phyloP scores from a whole-genome alignment of 106 monocot species.

The Vanilla planifolia region DNA sequence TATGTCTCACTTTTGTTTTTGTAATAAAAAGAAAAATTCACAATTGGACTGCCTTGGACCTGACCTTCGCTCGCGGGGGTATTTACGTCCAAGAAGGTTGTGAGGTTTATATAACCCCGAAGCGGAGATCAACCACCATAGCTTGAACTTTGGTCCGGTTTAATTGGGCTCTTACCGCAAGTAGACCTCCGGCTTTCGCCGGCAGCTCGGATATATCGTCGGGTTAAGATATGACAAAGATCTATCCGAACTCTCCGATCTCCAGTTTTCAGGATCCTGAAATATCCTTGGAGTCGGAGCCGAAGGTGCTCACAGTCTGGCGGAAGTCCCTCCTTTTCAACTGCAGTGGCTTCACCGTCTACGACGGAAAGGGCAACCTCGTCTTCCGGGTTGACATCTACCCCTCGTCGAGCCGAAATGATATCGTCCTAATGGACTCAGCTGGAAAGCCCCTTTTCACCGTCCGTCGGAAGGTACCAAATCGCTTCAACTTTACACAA shows the following conservation, averaged over 20 bases:
- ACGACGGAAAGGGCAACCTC: constrained; percentile 43
- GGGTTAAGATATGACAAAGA: constrained; percentile 29
- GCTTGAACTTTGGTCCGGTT: no score
- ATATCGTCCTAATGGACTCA: constrained; percentile 57
- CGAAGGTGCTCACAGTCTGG: constrained; percentile 37
- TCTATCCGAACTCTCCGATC: constrained; percentile 34
- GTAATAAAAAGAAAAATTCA: no score
- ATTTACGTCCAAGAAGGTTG: constrained; percentile 3
- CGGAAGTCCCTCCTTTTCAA: constrained; percentile 45
- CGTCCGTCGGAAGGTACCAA: constrained; percentile 34
- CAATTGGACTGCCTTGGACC: no score
- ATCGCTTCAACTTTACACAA: background rate
- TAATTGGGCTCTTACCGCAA: background rate
- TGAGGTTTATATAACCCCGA: background rate
- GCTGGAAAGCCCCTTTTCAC: constrained; percentile 38
- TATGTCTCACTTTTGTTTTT: no score
- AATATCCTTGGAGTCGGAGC: background rate
- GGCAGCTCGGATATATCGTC: background rate
- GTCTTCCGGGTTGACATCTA: constrained; percentile 54
- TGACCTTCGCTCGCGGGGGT: no score
- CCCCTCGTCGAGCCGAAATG: constrained; percentile 13
- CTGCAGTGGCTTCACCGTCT: constrained; percentile 54
- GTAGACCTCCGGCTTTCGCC: background rate
- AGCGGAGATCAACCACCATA: no score
- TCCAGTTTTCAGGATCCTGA: background rate